A percentile compares a stretch with the other conserved stretches of the same genome.
These are phyloP conservation scores for Agrocybe praecox DNA, from an alignment of 768 basidiomycete species.

Conservation along the genomic window DNA sequence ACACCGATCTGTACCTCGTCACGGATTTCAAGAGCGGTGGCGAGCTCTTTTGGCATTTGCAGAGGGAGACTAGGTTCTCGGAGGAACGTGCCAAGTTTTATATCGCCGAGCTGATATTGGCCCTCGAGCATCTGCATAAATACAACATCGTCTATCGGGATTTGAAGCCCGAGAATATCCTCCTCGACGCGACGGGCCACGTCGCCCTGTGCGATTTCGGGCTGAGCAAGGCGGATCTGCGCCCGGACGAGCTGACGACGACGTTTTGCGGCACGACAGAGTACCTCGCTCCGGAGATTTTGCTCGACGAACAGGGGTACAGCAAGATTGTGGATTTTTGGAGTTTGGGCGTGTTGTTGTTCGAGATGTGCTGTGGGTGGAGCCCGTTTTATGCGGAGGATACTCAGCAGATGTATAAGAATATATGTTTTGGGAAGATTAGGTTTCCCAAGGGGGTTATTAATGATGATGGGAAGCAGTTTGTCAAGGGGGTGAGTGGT, in stretches of 20 bases:
- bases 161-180: slow-evolving; percentile 98
- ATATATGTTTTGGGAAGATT: slow-evolving; percentile 98
- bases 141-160: slow-evolving; percentile 97
- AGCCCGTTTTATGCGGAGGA: slow-evolving; percentile 99
- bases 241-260: slow-evolving; percentile 94
- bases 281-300: slow-evolving; percentile 98
- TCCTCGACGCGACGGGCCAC: slow-evolving; percentile 97
- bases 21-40: slow-evolving; percentile 99
- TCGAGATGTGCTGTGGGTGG: slow-evolving; percentile 99
- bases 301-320: slow-evolving; percentile 97
- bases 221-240: slow-evolving; percentile 93
- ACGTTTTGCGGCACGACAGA: slow-evolving; percentile 99
- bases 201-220: slow-evolving; percentile 99
- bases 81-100: slow-evolving; percentile 97
- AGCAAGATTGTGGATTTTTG: slow-evolving; percentile 99
- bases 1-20: slow-evolving; percentile 91
- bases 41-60: slow-evolving; percentile 98
- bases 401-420: slow-evolving; percentile 99
- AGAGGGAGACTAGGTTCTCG: slow-evolving; percentile 90
- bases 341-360: slow-evolving; percentile 93
- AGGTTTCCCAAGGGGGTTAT: slow-evolving; percentile 97
- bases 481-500: slow-evolving; percentile 91
- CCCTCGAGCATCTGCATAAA: slow-evolving; percentile 96
- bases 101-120: slow-evolving; percentile 92
- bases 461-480: slow-evolving; percentile 97